Evolutionary conservation across 306 rosid genomes (phyloP), one percentile per base, ranked within the genome.

Genomic region (Corylus americana): DNA sequence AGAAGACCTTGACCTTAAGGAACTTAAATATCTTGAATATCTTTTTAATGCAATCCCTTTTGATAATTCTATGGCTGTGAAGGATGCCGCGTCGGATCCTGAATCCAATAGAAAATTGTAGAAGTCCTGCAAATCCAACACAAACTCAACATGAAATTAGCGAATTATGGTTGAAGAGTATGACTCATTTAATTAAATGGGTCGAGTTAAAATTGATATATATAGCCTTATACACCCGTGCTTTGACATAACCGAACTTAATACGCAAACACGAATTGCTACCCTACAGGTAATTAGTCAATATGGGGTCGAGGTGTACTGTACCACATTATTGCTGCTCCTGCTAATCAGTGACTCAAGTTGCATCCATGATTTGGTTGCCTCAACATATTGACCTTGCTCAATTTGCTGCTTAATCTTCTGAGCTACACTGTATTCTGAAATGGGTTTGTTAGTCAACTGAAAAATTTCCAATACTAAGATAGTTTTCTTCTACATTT

Each of bases 271-370:
- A 6, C 45, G 8, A 42, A 42, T 42, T 42, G 1, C 45, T 0
- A 42, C 45, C 45, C 7, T 6, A 4, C 7, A 42, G 7, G 51
- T 45, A 8, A 29, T 48, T 25, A 12, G 20, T 14, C 55, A 39
- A 58, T 44, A 18, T 67, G 74, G 16, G 37, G 57, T 62, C 44
- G 48, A 55, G 53, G 66, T 75, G 78, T 62, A 20, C 64, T 18
- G 39, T 90, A 95, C 98, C 92, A 95, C 99, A 29, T 35, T 0
- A 82, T 93, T 91, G 85, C 92, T 91, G 74, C 35, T 42, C 0
- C 13, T 1, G 2, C 42, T 0, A 79, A 95, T 89, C 62, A 66
- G 13, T 0, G 13, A 0, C 85, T 95, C 97, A 53, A 93, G 97
- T 10, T 79, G 47, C 37, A 18, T 14, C 99, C 99, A 95, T 13